phyloP scores from a whole-genome alignment of 371 early-diverging fungal genomes.

The Cokeromyces recurvatus region DNA sequence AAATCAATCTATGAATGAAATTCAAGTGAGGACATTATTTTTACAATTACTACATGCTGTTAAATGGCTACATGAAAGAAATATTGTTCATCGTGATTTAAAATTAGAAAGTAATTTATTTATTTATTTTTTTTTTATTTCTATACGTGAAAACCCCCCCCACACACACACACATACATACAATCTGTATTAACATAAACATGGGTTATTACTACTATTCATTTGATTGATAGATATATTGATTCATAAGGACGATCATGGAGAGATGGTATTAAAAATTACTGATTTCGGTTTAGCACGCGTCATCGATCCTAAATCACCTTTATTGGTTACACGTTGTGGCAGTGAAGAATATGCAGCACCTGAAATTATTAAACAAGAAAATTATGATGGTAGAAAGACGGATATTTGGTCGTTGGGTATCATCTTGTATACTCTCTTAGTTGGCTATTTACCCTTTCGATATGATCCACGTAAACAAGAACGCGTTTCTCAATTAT shows the following conservation, averaged over 20 bases:
- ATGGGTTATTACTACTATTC: not conserved
- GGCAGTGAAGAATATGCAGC: slow-evolving; percentile 82
- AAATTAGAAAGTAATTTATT: slow-evolving; percentile 68
- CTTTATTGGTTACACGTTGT: slow-evolving; percentile 51
- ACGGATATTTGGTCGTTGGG: slow-evolving; percentile 75
- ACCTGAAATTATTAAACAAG: slow-evolving; percentile 75
- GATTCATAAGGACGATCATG: slow-evolving; percentile 9
- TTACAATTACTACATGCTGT: slow-evolving; percentile 58
- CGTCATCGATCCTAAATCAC: slow-evolving; percentile 39
- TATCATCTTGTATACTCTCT: slow-evolving; percentile 60
- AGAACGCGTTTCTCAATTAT: slow-evolving; percentile 40
- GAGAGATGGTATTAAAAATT: slow-evolving; percentile 45
- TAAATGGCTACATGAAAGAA: slow-evolving; percentile 62
- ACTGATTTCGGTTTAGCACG: slow-evolving; percentile 67
- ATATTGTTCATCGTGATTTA: slow-evolving; percentile 74
- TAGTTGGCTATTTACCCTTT: slow-evolving; percentile 56
- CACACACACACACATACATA: no score
- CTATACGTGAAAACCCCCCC: no score
- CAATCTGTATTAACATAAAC: not conserved
- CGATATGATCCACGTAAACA: slow-evolving; percentile 36
- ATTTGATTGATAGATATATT: slow-evolving; percentile 16
- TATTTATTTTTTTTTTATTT: not conserved
- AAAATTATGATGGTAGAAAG: slow-evolving; percentile 59
- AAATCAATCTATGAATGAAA: slow-evolving; percentile 25
- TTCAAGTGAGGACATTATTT: slow-evolving; percentile 28